phyloP scores from a whole-genome alignment of 345 rosid species.

The Boechera divaricarpa region DNA sequence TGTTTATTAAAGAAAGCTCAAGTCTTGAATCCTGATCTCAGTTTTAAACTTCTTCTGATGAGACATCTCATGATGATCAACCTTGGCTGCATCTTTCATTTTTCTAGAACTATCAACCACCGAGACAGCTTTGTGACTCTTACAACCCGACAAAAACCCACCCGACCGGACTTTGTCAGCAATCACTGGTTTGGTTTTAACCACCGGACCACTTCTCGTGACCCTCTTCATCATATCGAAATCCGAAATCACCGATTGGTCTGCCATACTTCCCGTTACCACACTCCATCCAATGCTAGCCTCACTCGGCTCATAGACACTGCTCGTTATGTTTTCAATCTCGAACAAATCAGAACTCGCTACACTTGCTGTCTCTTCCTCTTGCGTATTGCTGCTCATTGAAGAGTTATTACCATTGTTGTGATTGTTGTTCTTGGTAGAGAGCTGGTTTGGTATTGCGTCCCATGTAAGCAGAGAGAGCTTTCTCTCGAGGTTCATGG shows the following conservation, averaged over 20 bases:
- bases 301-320: conserved; percentile 79
- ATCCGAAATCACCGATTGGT: conserved; percentile 67
- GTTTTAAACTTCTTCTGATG: conserved; percentile 42
- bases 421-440: conserved; percentile 36
- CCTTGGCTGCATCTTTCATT: conserved; percentile 31
- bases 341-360: conserved; percentile 89
- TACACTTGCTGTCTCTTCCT: conserved; percentile 77
- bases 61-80: conserved; percentile 34
- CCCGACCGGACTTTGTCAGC: conserved; percentile 49
- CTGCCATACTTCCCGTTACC: conserved; percentile 82
- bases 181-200: conserved; percentile 27
- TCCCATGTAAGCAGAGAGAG: conserved; percentile 60
- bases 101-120: conserved; percentile 58
- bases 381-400: conserved; percentile 44
- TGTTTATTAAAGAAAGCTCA: conserved; percentile 41
- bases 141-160: conserved; percentile 70
- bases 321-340: conserved; percentile 72
- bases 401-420: conserved; percentile 52
- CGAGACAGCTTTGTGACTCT: conserved; percentile 67
- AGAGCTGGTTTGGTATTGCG: conserved; percentile 46
- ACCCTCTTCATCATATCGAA: conserved; percentile 48
- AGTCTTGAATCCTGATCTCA: conserved; percentile 46
- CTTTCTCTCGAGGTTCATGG: conserved; percentile 56
- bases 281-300: conserved; percentile 95
- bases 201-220: conserved; percentile 33